Conservation (phyloP, 2,329 filamentous ascomycete species). For the Stagonosporopsis tanaceti region DNA sequence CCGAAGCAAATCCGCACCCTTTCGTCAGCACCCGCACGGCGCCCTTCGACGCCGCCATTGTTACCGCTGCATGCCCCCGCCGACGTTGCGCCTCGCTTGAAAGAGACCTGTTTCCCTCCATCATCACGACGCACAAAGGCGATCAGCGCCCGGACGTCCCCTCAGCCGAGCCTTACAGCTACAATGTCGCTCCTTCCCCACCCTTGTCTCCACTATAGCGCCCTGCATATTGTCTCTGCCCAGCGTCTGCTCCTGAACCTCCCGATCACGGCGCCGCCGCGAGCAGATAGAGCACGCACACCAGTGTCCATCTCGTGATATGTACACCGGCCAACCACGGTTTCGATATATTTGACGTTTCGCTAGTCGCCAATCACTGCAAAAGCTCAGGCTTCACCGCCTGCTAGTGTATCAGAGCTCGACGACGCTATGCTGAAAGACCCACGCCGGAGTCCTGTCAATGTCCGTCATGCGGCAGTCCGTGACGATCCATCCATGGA, state of each 20-base stretch:
- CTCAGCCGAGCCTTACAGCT: conserved; percentile 3
- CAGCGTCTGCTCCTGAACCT: not conserved
- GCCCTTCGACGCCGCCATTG: conserved; percentile 2
- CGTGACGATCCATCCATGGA: conserved; percentile 12
- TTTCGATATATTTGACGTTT: conserved; percentile 9
- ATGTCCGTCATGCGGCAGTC: conserved; percentile 14
- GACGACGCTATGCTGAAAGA: conserved; percentile 7
- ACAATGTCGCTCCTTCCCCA: not conserved
- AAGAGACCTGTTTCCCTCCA: conserved; percentile 3
- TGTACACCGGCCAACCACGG: conserved; percentile 5
- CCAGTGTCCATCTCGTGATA: conserved; percentile 13
- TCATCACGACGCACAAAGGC: conserved; percentile 9
- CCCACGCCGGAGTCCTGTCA: conserved; percentile 16
- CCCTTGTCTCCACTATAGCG: not conserved
- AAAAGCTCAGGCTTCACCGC: conserved; percentile 13
- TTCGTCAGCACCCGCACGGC: not conserved
- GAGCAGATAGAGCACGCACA: conserved; percentile 9
- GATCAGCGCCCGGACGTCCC: conserved; percentile 13
- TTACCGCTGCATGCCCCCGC: conserved; percentile 10
- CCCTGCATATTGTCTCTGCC: conserved; percentile 6
- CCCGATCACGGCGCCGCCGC: conserved; percentile 9
- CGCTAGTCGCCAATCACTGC: conserved; percentile 13
- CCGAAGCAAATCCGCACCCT: conserved; percentile 9
- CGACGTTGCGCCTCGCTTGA: conserved; percentile 16
- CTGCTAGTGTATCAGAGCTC: conserved; percentile 13